Base-by-base conservation (phyloP, 2,329 filamentous ascomycete genomes). In the Diaporthe sp. region DNA sequence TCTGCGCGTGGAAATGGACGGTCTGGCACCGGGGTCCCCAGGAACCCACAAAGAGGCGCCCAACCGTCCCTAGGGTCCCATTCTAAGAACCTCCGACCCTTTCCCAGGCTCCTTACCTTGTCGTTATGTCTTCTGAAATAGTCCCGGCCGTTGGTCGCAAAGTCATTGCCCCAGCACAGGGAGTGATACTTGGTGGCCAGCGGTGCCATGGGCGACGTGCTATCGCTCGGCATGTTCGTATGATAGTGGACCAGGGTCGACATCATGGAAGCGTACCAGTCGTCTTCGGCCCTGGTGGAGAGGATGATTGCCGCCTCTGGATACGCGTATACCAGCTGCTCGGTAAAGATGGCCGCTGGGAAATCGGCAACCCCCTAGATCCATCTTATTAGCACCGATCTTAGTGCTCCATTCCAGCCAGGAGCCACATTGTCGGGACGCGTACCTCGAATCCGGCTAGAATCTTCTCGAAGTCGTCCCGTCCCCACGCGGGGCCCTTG, bases 301-400 rank as follows among this genome's bases (percentile, higher is more conserved):
- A 92, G 83, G 62, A 93, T 88, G 76, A 92, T 86, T 82, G 91
- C 90, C 22, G 91, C 90, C 71, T 92, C 89, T 6, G 91, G 91
- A 80, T 93, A 92, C 17, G 90, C 90, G 76, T 88, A 86, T 60
- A 91, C 89, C 60, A 93, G 84, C 80, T 93, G 90, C 78, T 88
- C 87, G 17, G 89, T 87, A 80, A 93, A 83, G 57, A 83, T 80
- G 71, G 81, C 78, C 19, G 80, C 78, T 8, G 82, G 82, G 68
- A 81, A 82, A 76, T 83, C 82, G 57, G 82, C 78, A 13, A 80
- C 73, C 44, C 77, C 80, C 77, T 78, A n/a, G 22, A 53, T 19
- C 34, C 46, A 53, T 19, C 22, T 39, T 12, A n/a, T 53, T 42
- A 39, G 61, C 13, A 19, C 39, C 37, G 25, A 61, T 74, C 17